Conservation (phyloP, 2,329 filamentous ascomycete species). For the Calonectria crousiana region DNA sequence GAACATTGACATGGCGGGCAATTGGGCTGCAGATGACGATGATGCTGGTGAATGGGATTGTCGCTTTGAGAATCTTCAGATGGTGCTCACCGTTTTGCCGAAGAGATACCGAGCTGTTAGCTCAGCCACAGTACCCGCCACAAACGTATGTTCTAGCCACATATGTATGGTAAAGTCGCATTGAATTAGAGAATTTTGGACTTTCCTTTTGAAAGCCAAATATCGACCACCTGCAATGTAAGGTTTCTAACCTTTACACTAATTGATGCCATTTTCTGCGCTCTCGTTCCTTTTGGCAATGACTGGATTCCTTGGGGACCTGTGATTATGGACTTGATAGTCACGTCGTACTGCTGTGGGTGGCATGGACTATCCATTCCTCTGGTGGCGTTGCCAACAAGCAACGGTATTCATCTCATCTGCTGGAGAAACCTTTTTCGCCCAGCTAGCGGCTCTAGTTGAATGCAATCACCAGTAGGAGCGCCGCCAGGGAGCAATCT, state of each 20-base stretch:
- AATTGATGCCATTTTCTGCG: too few species aligned
- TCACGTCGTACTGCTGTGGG: not conserved
- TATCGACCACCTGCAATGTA: too few species aligned
- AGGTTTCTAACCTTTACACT: not conserved
- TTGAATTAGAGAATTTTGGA: not conserved
- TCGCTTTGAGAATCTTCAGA: constrained; percentile 22
- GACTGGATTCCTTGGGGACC: not conserved
- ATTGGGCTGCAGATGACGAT: constrained; percentile 29
- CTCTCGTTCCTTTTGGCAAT: not conserved
- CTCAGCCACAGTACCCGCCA: not conserved
- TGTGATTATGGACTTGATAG: not conserved
- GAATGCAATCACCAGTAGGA: not conserved
- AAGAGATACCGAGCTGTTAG: constrained; percentile 13
- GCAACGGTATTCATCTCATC: constrained; percentile 8
- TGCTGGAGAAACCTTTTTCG: not conserved
- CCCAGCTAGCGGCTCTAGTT: not conserved
- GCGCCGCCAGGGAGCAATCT: not conserved
- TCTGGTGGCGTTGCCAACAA: not conserved
- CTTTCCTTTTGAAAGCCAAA: not conserved
- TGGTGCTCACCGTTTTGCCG: constrained; percentile 28
- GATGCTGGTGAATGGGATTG: constrained; percentile 29
- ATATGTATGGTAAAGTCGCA: not conserved
- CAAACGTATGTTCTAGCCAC: not conserved
- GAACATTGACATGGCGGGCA: constrained; percentile 81
- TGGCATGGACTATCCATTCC: not conserved